Conservation (phyloP, 345 rosid genomes). For the Hibiscus syriacus region DNA sequence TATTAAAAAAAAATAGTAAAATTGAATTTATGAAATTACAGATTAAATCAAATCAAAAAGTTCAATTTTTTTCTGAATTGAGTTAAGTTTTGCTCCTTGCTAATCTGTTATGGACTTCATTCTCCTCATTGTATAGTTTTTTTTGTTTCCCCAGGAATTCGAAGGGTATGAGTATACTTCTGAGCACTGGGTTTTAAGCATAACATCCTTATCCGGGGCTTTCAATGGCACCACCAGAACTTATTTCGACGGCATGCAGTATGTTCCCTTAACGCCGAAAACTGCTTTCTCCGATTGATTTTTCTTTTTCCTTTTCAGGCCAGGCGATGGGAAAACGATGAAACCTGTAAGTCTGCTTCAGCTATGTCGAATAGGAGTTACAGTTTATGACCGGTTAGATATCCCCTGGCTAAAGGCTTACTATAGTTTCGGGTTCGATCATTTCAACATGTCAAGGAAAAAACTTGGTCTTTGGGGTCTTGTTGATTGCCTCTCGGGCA, state of each 20-base stretch:
- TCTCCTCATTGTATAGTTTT: slow-evolving; percentile 8
- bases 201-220: slow-evolving; percentile 91
- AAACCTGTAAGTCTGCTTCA: slow-evolving; percentile 72
- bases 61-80: too few species aligned
- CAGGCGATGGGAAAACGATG: slow-evolving; percentile 72
- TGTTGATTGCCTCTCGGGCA: slow-evolving; percentile 61
- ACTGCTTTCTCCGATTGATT: too few species aligned
- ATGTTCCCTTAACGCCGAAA: slow-evolving; percentile 20
- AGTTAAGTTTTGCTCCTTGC: too few species aligned
- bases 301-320: slow-evolving; percentile 36
- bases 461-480: slow-evolving; percentile 67
- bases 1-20: too few species aligned
- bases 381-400: slow-evolving; percentile 89
- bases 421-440: slow-evolving; percentile 92
- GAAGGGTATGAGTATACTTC: slow-evolving; percentile 68
- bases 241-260: slow-evolving; percentile 92
- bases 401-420: slow-evolving; percentile 74
- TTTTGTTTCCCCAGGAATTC: slow-evolving; percentile 46
- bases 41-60: too few species aligned
- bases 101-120: not conserved
- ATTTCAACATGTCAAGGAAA: slow-evolving; percentile 75
- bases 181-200: slow-evolving; percentile 89
- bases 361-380: slow-evolving; percentile 66
- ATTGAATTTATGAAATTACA: too few species aligned
- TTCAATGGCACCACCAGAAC: slow-evolving; percentile 94